These are phyloP conservation scores for Coniochaeta prunicola DNA, from an alignment of 2,329 filamentous ascomycete genomes.

Conservation along the genomic window DNA sequence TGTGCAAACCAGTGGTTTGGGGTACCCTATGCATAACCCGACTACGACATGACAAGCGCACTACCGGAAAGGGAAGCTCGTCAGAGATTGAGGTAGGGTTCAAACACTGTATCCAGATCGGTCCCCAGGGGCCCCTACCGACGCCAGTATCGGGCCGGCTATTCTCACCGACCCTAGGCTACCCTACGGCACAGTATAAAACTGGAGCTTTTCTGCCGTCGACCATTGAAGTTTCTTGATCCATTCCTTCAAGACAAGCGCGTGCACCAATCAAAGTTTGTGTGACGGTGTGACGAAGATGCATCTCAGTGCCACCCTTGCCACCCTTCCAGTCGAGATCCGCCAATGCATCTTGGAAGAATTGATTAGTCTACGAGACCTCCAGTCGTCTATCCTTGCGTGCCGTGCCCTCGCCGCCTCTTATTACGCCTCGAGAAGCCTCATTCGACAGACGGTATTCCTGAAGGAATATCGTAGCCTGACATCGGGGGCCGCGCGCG, in stretches of 20 bases:
- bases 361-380: too few species aligned
- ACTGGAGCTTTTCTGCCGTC: not conserved
- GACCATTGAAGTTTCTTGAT: not conserved
- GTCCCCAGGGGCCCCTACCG: too few species aligned
- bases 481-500: not conserved
- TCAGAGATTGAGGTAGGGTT: too few species aligned
- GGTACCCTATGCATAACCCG: too few species aligned
- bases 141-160: too few species aligned
- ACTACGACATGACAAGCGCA: too few species aligned
- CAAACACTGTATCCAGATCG: too few species aligned
- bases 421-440: too few species aligned
- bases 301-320: not conserved
- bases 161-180: not conserved
- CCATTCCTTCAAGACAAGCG: not conserved
- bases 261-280: not conserved
- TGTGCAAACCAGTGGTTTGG: too few species aligned
- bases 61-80: too few species aligned
- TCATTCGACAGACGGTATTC: not conserved
- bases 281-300: not conserved
- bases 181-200: not conserved
- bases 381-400: too few species aligned
- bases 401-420: too few species aligned
- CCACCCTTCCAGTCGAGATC: not conserved
- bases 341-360: not conserved
- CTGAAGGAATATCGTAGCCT: not conserved